phyloP scores from a whole-genome alignment of 768 basidiomycete genomes.

The Boletus huronensis region DNA sequence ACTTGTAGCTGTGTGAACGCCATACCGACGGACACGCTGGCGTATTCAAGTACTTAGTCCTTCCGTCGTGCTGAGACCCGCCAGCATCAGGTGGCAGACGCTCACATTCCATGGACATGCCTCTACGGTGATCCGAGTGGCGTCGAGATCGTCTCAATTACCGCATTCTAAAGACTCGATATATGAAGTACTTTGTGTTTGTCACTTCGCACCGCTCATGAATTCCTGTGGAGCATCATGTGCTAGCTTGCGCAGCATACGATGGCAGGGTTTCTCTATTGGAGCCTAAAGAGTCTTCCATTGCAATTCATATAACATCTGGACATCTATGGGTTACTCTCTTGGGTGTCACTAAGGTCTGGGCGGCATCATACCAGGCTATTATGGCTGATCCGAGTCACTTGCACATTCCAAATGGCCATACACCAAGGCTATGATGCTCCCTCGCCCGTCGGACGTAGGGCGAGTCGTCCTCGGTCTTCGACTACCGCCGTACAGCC shows the following conservation, averaged over 20 bases:
- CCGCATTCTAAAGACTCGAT: not conserved
- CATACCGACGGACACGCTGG: not conserved
- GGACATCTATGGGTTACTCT: not conserved
- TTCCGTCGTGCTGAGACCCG: not conserved
- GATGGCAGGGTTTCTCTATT: not conserved
- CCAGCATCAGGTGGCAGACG: not conserved
- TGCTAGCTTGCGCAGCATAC: not conserved
- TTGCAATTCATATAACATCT: not conserved
- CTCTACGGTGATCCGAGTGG: not conserved
- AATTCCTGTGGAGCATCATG: not conserved
- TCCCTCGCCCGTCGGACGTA: not conserved
- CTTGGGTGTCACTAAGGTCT: not conserved
- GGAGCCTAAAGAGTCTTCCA: not conserved
- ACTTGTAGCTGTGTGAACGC: not conserved
- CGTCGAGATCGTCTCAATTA: constrained; percentile 4
- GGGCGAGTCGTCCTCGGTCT: not conserved
- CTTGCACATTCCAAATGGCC: not conserved
- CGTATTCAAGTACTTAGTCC: not conserved
- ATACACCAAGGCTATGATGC: not conserved
- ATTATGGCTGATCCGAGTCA: not conserved
- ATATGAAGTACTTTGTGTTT: not conserved
- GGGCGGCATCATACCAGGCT: not conserved
- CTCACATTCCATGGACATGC: not conserved
- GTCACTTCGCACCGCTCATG: not conserved
- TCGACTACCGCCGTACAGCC: not conserved